These are phyloP conservation scores for Bryoerythrophyllum caledonicum DNA, from an alignment of 225 moss, liverwort and hornwort genomes.

Conservation along the genomic window DNA sequence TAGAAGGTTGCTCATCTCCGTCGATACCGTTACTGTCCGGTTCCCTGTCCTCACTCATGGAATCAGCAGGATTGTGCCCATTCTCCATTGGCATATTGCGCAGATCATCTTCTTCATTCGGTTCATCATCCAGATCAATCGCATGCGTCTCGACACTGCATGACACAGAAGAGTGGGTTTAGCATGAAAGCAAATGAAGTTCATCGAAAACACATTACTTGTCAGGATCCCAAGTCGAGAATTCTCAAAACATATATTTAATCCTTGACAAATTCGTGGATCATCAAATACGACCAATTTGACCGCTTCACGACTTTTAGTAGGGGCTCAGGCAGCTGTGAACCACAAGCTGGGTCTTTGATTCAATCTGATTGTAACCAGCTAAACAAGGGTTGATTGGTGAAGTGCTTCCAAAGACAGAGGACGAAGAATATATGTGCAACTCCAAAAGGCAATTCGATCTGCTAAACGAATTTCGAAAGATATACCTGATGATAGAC, in stretches of 20 bases:
- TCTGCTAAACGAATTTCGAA: conserved; percentile 3
- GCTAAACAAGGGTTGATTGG: neutral
- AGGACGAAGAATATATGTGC: neutral
- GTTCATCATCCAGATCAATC: conserved; percentile 82
- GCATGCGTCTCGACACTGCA: conserved; percentile 96
- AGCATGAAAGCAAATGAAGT: neutral
- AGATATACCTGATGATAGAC: conserved; percentile 85
- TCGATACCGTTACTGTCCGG: conserved; percentile 49
- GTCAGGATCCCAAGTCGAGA: neutral
- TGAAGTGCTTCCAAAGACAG: neutral
- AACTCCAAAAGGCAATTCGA: neutral
- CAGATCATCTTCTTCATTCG: conserved; percentile 56
- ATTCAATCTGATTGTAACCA: conserved; percentile 7
- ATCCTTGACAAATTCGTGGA: neutral
- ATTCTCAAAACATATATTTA: neutral
- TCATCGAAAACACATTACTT: neutral
- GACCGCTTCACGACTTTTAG: neutral
- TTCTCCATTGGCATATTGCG: conserved; percentile 35
- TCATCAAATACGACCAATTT: neutral
- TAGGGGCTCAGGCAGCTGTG: conserved; percentile 1
- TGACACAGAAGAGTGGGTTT: conserved; percentile 10
- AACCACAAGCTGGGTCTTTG: neutral
- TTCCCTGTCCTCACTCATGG: conserved; percentile 47
- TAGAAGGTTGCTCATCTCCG: conserved; percentile 32
- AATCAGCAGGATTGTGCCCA: conserved; percentile 41